A percentile compares a stretch with the other conserved stretches of the same genome.
These are phyloP conservation scores for Zygosaccharomyces sapae DNA, from an alignment of 1,139 yeast species.

Conservation along the genomic window DNA sequence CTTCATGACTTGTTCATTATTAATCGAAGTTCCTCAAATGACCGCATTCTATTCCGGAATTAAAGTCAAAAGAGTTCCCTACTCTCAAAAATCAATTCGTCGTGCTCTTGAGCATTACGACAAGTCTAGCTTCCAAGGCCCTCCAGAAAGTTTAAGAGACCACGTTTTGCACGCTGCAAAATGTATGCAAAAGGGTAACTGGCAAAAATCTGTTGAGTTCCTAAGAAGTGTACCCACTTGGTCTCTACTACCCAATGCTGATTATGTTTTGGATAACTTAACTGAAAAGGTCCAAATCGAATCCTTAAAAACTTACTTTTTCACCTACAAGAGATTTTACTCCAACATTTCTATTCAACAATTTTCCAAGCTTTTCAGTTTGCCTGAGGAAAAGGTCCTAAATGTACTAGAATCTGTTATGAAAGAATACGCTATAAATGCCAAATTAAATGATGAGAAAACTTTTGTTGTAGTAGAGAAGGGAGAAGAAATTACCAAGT, in stretches of 20 bases:
- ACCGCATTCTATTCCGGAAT: slow-evolving; percentile 53
- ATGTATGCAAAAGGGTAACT: slow-evolving; percentile 83
- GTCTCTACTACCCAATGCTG: slow-evolving; percentile 74
- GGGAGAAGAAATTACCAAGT: slow-evolving; percentile 76
- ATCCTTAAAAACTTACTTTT: slow-evolving; percentile 84
- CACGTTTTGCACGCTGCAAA: slow-evolving; percentile 90
- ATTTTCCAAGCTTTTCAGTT: slow-evolving; percentile 62
- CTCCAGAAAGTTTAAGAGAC: slow-evolving; percentile 95
- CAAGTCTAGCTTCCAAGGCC: slow-evolving; percentile 93
- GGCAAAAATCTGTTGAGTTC: slow-evolving; percentile 73
- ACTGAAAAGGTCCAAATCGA: slow-evolving; percentile 77
- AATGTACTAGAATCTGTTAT: slow-evolving; percentile 72
- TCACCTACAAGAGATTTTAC: slow-evolving; percentile 76
- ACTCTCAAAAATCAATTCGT: slow-evolving; percentile 75
- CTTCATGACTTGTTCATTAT: slow-evolving; percentile 82
- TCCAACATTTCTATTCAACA: slow-evolving; percentile 67
- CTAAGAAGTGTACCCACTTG: slow-evolving; percentile 80
- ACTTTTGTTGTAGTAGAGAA: slow-evolving; percentile 57
- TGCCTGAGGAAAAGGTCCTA: slow-evolving; percentile 52
- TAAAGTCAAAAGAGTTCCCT: slow-evolving; percentile 60
- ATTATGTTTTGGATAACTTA: slow-evolving; percentile 63
- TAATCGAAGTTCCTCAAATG: slow-evolving; percentile 88
- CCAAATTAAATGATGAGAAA: slow-evolving; percentile 56
- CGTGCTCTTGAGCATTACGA: slow-evolving; percentile 90
- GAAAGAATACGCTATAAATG: slow-evolving; percentile 70